A percentile compares a stretch with the other conserved stretches of the same genome.
Conservation (phyloP, 768 basidiomycete genomes). For the Hemileccinum rubropunctum region DNA sequence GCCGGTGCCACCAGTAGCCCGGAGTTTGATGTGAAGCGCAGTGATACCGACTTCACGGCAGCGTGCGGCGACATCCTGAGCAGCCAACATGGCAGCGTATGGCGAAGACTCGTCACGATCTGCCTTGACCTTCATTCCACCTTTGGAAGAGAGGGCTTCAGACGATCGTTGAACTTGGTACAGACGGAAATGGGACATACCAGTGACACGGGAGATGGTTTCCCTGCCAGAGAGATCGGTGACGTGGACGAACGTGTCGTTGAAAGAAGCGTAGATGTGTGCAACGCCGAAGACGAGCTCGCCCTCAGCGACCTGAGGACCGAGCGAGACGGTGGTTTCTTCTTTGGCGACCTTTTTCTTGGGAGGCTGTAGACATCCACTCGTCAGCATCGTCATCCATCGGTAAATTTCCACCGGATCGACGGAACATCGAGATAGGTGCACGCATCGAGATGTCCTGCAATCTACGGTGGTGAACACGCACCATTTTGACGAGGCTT, state of each 20-base stretch:
- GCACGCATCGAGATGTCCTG: background rate
- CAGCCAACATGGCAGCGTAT: conserved; percentile 96
- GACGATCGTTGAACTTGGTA: background rate
- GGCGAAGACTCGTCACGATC: conserved; percentile 99
- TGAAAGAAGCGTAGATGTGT: conserved; percentile 99
- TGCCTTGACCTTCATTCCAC: conserved; percentile 99
- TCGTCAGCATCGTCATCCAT: conserved; percentile 53
- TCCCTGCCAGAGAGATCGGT: conserved; percentile 99
- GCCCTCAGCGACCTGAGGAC: conserved; percentile 94
- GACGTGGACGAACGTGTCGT: conserved; percentile 99
- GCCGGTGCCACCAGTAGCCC: conserved; percentile 96
- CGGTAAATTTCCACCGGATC: conserved; percentile 8
- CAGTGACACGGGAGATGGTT: conserved; percentile 98
- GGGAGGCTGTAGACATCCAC: conserved; percentile 68
- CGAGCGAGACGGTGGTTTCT: conserved; percentile 85
- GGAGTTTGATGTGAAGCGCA: conserved; percentile 97
- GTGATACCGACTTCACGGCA: conserved; percentile 99
- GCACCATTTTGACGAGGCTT: conserved; percentile 37
- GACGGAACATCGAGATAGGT: conserved; percentile 1
- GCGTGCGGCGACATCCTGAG: conserved; percentile 92
- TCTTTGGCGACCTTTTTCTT: conserved; percentile 82
- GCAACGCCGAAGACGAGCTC: conserved; percentile 98
- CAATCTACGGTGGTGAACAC: conserved; percentile 13
- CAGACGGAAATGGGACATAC: conserved; percentile 39
- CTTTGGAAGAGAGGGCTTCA: conserved; percentile 35